Evolutionary conservation across 345 rosid species (phyloP).

Genomic region (Eutrema heterophyllum): DNA sequence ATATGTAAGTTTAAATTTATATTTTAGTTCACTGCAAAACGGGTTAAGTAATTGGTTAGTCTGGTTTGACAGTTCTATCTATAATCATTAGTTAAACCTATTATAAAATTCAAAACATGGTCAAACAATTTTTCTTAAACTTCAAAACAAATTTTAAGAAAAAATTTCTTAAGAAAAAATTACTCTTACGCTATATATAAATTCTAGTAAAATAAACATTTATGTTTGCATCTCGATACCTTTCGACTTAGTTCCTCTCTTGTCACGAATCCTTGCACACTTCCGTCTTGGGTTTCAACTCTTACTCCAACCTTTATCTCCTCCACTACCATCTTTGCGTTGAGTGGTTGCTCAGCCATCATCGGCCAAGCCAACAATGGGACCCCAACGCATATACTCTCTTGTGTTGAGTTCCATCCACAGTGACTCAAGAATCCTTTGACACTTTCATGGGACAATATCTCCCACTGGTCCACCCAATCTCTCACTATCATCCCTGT

Average conservation of each 20-base stretch:
- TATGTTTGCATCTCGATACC: neutral
- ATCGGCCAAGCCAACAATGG: conserved; percentile 77
- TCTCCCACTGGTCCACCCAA: conserved; percentile 70
- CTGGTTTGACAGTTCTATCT: too few relatives aligned
- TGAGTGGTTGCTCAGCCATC: conserved; percentile 75
- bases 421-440: conserved; percentile 76
- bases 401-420: conserved; percentile 79
- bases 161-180: too few relatives aligned
- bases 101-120: too few relatives aligned
- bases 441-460: conserved; percentile 50
- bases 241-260: conserved; percentile 40
- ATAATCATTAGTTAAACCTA: too few relatives aligned
- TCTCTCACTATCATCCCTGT: conserved; percentile 56
- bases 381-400: conserved; percentile 66
- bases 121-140: too few relatives aligned
- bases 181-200: too few relatives aligned
- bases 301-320: conserved; percentile 57
- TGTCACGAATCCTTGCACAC: conserved; percentile 42
- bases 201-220: neutral
- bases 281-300: conserved; percentile 45
- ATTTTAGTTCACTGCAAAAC: too few relatives aligned
- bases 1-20: too few relatives aligned
- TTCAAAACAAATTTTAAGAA: too few relatives aligned
- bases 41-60: too few relatives aligned
- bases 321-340: conserved; percentile 58